Evolutionary conservation across 345 rosid species (phyloP).

Genomic region (Noccaea bulbosa): DNA sequence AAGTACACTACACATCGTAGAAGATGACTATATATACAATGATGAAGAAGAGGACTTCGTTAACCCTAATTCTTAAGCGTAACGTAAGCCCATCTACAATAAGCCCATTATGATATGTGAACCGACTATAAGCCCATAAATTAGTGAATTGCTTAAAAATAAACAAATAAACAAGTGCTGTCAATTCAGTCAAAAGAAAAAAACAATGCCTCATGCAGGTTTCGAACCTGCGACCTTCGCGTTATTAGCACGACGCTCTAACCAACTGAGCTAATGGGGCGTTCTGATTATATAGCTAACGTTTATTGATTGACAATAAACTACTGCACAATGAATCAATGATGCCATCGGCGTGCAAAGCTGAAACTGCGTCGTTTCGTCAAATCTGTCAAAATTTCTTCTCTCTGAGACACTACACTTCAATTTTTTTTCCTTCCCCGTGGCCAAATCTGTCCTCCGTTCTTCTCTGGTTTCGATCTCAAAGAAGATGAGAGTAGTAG

Average conservation of each 20-base stretch:
- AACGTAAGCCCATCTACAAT: not conserved
- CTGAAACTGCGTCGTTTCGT: conserved; percentile 29
- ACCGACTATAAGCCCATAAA: not conserved
- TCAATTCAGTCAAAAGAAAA: not conserved
- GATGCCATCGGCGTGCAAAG: not conserved
- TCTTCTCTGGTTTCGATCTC: conserved; percentile 40
- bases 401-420: conserved; percentile 29
- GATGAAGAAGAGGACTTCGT: not conserved
- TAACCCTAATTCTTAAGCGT: conserved; percentile 28
- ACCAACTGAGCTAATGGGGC: conserved; percentile 58
- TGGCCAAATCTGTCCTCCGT: conserved; percentile 33
- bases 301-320: accelerated
- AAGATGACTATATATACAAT: conserved; percentile 19
- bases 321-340: too few species aligned
- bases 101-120: not conserved
- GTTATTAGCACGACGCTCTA: conserved; percentile 97
- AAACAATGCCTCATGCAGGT: conserved; percentile 33
- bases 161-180: not conserved
- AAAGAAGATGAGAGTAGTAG: conserved; percentile 54
- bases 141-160: not conserved
- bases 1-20: accelerated
- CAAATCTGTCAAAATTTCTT: not conserved
- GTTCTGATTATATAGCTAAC: accelerated
- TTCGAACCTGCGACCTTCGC: conserved; percentile 70
- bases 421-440: not conserved